These are phyloP conservation scores for Penicillium sp. DNA, from an alignment of 2,329 filamentous ascomycete genomes.

Conservation along the genomic window DNA sequence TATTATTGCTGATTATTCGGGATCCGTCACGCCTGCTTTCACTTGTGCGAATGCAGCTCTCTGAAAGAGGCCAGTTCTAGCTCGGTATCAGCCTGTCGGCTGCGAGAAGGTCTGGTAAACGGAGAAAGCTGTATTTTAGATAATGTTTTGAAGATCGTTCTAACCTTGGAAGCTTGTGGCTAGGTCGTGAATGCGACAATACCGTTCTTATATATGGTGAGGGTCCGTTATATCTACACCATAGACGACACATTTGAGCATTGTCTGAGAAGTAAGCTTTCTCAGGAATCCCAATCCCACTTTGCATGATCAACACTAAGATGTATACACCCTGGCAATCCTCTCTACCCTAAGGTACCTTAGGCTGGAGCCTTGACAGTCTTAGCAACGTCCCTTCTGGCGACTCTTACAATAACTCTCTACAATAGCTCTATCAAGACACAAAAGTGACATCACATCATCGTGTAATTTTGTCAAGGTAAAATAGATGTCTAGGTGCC, in stretches of 20 bases:
- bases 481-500: conserved; percentile 16
- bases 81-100: background rate
- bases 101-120: too few relatives aligned
- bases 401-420: background rate
- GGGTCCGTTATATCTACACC: too few relatives aligned
- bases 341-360: background rate
- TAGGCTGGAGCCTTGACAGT: background rate
- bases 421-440: background rate
- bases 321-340: too few relatives aligned
- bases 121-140: too few relatives aligned
- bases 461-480: conserved; percentile 18
- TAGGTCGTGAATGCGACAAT: too few relatives aligned
- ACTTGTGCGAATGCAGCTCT: conserved; percentile 49
- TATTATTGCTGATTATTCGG: conserved; percentile 50
- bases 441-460: conserved; percentile 15
- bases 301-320: too few relatives aligned
- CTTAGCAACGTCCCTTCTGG: background rate
- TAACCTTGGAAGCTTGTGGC: background rate
- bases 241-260: too few relatives aligned
- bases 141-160: too few relatives aligned
- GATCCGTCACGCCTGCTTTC: conserved; percentile 45
- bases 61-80: conserved; percentile 22
- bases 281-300: too few relatives aligned
- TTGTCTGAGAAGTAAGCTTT: too few relatives aligned
- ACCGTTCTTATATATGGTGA: too few relatives aligned